A percentile compares a stretch with the other conserved stretches of the same genome.
Evolutionary conservation across 2,329 filamentous ascomycete species (phyloP).

Genomic region (Apiospora rasikravindrae): DNA sequence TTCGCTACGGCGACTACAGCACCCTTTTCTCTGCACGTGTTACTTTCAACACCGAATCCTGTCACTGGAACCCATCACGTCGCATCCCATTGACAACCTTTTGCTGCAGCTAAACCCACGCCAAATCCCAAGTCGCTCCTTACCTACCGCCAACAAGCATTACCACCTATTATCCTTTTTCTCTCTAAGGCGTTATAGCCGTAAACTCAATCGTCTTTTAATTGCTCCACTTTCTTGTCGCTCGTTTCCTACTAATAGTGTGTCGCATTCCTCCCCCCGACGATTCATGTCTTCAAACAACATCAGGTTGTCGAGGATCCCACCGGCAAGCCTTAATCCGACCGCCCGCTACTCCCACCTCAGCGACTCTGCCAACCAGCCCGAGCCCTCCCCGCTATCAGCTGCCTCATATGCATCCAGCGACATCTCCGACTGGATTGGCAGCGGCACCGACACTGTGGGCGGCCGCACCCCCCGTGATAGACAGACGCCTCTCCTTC

Average conservation of each 20-base stretch:
- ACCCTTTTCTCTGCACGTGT: conserved; percentile 16
- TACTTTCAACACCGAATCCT: conserved; percentile 14
- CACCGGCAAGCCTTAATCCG: conserved; percentile 28
- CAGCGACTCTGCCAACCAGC: conserved; percentile 3
- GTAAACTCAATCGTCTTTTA: background rate
- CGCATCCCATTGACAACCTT: conserved; percentile 7
- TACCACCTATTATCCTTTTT: background rate
- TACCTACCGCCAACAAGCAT: background rate
- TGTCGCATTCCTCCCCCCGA: background rate
- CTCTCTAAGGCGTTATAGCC: background rate
- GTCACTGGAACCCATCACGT: conserved; percentile 11
- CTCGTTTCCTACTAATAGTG: conserved; percentile 17
- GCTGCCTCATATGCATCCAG: conserved; percentile 33
- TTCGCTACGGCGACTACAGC: conserved; percentile 9
- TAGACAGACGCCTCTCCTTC: conserved; percentile 30
- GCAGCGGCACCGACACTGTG: conserved; percentile 34
- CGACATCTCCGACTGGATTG: conserved; percentile 35
- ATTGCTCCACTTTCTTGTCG: conserved; percentile 14
- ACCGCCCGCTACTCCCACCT: conserved; percentile 28
- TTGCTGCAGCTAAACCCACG: background rate
- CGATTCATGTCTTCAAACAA: conserved; percentile 34
- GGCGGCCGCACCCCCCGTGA: conserved; percentile 33
- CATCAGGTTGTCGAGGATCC: conserved; percentile 35
- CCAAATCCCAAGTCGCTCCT: conserved; percentile 8
- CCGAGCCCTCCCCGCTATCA: conserved; percentile 31